Base-by-base conservation (phyloP, 2,329 filamentous ascomycete species). In the Pseudogymnoascus sp. region DNA sequence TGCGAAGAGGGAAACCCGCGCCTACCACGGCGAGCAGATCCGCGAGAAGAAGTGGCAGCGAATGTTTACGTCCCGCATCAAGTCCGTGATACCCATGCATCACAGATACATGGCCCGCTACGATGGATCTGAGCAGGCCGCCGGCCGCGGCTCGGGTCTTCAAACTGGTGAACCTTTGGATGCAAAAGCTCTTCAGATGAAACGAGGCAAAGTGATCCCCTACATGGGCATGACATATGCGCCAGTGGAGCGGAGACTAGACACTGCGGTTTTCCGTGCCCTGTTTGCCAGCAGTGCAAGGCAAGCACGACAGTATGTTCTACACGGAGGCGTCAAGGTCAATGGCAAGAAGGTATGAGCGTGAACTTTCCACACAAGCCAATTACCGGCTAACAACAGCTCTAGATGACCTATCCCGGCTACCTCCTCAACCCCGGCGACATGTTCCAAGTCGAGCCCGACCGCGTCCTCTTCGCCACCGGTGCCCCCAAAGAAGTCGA, bases 151-250 rank as follows among this genome's bases (percentile, higher is more conserved):
- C 14, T 89, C 88, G 9, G 95, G 95, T 1, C n/a, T 67, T 71
- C 35, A 43, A 18, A 43, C 16, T 45, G 11, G 18, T n/a, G 37
- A 11, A 25, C 5, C 38, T 23, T 40, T 61, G 58, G 69, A 70
- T 18, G 25, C 31, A 16, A 60, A 65, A 31, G 66, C 41, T 12
- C 35, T 55, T 31, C 40, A 60, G 64, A 64, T 33, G 43, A 60
- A 69, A 63, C 76, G 40, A 71, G 73, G 41, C 61, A 73, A 74
- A n/a, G 71, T 74, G 43, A 59, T 69, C 35, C 58, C 58, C 40
- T 97, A 96, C 73, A 96, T 96, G 88, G 88, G 93, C 73, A 97
- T 97, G 93, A 88, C 89, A 2, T 99, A 90, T 78, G 91, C 91
- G 63, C 95, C 95, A 5, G 80, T 96, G 72, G 95, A 99, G 78